phyloP scores from a whole-genome alignment of 331 rosid species.

The Spiraea crenata region DNA sequence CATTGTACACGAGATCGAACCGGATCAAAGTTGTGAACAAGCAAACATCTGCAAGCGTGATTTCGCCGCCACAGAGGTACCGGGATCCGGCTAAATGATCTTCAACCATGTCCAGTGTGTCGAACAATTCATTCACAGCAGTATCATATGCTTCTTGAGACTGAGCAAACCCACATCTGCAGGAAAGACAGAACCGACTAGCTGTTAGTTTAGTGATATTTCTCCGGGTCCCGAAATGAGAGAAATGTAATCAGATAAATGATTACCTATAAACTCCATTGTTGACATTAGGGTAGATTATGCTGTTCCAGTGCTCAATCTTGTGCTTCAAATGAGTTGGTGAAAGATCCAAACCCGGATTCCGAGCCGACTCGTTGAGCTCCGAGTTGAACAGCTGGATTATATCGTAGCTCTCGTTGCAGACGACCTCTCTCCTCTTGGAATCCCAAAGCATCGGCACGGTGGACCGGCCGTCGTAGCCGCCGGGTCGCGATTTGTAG shows the following conservation, averaged over 20 bases:
- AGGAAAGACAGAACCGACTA: not conserved
- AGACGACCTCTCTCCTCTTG: slow-evolving; percentile 48
- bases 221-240: too few species aligned
- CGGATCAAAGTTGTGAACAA: slow-evolving; percentile 73
- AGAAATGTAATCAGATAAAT: not conserved
- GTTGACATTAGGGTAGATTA: slow-evolving; percentile 76
- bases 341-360: slow-evolving; percentile 64
- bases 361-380: slow-evolving; percentile 53
- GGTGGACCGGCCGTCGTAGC: slow-evolving; percentile 68
- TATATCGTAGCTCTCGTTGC: slow-evolving; percentile 85
- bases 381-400: slow-evolving; percentile 66
- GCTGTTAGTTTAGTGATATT: too few species aligned
- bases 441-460: slow-evolving; percentile 83
- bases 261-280: slow-evolving; percentile 82
- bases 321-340: slow-evolving; percentile 54
- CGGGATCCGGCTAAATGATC: slow-evolving; percentile 52
- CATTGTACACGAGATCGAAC: slow-evolving; percentile 64
- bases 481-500: slow-evolving; percentile 53
- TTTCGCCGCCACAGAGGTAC: slow-evolving; percentile 55
- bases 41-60: slow-evolving; percentile 75
- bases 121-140: slow-evolving; percentile 62
- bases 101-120: slow-evolving; percentile 55
- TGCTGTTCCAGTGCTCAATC: slow-evolving; percentile 69
- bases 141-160: slow-evolving; percentile 74
- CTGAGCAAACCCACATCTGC: slow-evolving; percentile 95